Base-by-base conservation (phyloP, 2,329 filamentous ascomycete genomes). In the Colletotrichum echinochloae region DNA sequence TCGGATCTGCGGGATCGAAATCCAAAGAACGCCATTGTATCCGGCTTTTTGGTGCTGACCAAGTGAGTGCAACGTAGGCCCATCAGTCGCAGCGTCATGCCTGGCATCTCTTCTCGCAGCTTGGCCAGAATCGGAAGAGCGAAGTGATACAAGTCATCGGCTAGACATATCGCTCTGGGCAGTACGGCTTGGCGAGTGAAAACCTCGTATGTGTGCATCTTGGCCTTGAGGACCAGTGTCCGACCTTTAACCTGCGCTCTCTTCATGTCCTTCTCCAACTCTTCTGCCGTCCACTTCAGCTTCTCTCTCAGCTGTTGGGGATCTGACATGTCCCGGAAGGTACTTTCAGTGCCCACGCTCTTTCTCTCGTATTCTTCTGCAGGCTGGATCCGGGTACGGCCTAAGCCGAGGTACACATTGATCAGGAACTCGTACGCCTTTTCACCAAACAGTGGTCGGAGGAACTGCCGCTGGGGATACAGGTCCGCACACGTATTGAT, bases 141-240 rank as follows among this genome's bases (percentile, higher is more conserved):
- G 76, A 90, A 93, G 63, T 88, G 90, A 81, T 95, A 98, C 5
- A 99, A 82, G 75, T 99, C 96, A 49, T 95, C 91, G 0, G 94
- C 92, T 7, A 87, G 83, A 59, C 82, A 87, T 1, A 98, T 86
- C 0, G 94, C 90, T 73, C 91, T 92, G 0, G 93, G 91, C 2
- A 91, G 87, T 4, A 92, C 89, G 7, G 89, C 88, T 78, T 99
- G 96, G 39, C 96, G 87, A 0, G 95, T 97, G 61, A 94, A 87
- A 26, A 98, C 93, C 79, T 98, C 95, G 76, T 95, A 99, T 0
- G 94, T 97, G 78, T 98, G 94, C 9, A 98, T 83, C 79, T 99
- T 99, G 73, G 98, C 87, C 80, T 99, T 99, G 44, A 99, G 83
- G 28, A 94, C 94, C 1, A 99, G 83, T 0, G 95, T 98, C n/a